Evolutionary conservation across 495 filamentous ascomycete species (phyloP).

Genomic region (Jackrogersella multiformis): DNA sequence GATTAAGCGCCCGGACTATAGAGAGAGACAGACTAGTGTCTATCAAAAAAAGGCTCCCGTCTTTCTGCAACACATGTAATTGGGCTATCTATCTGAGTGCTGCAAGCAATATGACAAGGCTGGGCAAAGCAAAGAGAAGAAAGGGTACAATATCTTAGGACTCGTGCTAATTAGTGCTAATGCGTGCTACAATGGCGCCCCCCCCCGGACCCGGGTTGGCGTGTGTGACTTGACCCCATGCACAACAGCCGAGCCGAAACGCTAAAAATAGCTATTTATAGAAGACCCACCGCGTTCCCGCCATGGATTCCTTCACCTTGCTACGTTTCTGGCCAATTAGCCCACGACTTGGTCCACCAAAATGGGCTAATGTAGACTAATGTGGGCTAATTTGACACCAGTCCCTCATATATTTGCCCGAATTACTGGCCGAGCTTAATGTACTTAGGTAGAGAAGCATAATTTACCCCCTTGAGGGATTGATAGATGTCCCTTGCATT

Average conservation of each 20-base stretch:
- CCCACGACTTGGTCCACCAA: slow-evolving; percentile 13
- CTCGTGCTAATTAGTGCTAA: not conserved
- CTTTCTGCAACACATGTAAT: slow-evolving; percentile 13
- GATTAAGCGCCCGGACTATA: slow-evolving; percentile 34
- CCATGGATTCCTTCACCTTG: slow-evolving; percentile 32
- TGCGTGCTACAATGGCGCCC: slow-evolving; percentile 15
- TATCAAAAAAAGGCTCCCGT: not conserved
- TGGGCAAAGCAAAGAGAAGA: no score
- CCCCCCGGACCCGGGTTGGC: slow-evolving; percentile 28
- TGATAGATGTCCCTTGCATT: slow-evolving; percentile 3
- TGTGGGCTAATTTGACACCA: slow-evolving; percentile 2
- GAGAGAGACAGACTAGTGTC: not conserved
- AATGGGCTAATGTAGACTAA: slow-evolving; percentile 34
- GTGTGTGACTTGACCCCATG: slow-evolving; percentile 34
- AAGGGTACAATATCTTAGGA: not conserved
- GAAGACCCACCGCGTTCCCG: slow-evolving; percentile 34
- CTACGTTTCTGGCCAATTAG: slow-evolving; percentile 38
- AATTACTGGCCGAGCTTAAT: slow-evolving; percentile 32
- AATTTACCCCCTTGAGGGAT: slow-evolving; percentile 14
- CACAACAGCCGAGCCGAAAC: slow-evolving; percentile 41
- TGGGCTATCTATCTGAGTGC: slow-evolving; percentile 25
- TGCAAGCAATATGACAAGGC: slow-evolving; percentile 37
- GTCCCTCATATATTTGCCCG: slow-evolving; percentile 34
- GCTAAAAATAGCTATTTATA: slow-evolving; percentile 51
- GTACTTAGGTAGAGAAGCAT: not conserved